These are phyloP conservation scores for Rhexocercosporidium sp. DNA, from an alignment of 2,329 filamentous ascomycete species.

Conservation along the genomic window DNA sequence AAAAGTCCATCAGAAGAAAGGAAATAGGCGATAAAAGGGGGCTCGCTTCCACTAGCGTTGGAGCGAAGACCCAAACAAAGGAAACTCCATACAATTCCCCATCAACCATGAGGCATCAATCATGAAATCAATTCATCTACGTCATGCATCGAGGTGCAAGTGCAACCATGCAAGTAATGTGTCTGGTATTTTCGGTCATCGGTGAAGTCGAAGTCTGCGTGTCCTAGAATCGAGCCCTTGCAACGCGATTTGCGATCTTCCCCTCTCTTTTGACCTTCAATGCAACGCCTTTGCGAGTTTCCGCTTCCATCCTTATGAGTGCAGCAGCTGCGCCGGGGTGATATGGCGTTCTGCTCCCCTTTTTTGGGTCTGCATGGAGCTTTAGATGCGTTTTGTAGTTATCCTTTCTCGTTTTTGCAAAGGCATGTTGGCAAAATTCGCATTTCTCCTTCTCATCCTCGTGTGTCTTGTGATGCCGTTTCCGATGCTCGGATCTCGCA, in stretches of 20 bases:
- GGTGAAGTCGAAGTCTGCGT: background rate
- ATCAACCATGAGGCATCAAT: background rate
- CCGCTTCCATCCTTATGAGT: background rate
- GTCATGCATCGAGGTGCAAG: background rate
- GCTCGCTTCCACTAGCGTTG: slow-evolving; percentile 4
- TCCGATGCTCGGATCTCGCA: background rate
- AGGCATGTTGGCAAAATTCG: background rate
- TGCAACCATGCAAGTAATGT: background rate
- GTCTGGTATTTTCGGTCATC: background rate
- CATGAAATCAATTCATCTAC: slow-evolving; percentile 1
- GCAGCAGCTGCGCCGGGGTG: background rate
- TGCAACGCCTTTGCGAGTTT: background rate
- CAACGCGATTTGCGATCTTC: background rate
- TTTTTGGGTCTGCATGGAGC: background rate
- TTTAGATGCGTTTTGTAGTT: background rate
- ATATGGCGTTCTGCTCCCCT: background rate
- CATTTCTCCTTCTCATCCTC: background rate
- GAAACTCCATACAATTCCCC: background rate
- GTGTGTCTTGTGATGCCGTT: background rate
- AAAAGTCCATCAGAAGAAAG: background rate
- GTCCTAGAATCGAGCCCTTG: background rate
- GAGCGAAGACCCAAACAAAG: background rate
- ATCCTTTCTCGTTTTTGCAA: background rate
- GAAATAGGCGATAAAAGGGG: background rate
- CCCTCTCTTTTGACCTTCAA: background rate